phyloP scores from a whole-genome alignment of 108 stramenopile species.

The Skeletonema potamos region DNA sequence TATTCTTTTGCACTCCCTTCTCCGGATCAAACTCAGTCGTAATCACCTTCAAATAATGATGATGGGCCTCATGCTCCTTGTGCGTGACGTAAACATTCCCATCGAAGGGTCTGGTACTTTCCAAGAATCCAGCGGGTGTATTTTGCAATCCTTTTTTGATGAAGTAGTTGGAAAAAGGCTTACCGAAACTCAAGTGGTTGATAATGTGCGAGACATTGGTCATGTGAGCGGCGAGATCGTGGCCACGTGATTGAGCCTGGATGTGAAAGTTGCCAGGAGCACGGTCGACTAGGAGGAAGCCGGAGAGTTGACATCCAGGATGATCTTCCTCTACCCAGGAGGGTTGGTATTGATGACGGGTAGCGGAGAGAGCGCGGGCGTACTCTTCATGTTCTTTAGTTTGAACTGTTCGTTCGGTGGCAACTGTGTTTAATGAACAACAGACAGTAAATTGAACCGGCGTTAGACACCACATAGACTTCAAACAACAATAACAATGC shows the following conservation, averaged over 20 bases:
- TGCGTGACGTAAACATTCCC: constrained; percentile 83
- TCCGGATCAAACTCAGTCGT: constrained; percentile 69
- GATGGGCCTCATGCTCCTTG: constrained; percentile 88
- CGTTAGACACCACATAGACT: background rate
- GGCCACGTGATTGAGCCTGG: constrained; percentile 79
- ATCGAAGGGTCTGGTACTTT: constrained; percentile 73
- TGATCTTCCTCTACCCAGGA: constrained; percentile 65
- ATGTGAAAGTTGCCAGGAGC: constrained; percentile 98
- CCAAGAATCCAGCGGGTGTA: constrained; percentile 53
- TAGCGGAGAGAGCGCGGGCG: constrained; percentile 36
- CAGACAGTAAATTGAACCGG: background rate
- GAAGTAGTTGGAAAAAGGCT: constrained; percentile 49
- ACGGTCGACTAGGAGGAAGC: constrained; percentile 86
- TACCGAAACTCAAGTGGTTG: constrained; percentile 84
- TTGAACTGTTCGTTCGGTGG: constrained; percentile 22
- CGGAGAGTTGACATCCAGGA: constrained; percentile 82
- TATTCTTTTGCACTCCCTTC: background rate
- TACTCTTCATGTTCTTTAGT: constrained; percentile 35
- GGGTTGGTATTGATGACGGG: constrained; percentile 28
- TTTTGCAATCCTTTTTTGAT: constrained; percentile 35
- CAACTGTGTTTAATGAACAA: constrained; percentile 15
- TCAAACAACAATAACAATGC: background rate
- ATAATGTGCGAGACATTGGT: constrained; percentile 92
- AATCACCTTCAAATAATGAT: constrained; percentile 97
- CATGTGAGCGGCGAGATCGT: constrained; percentile 90